phyloP scores from a whole-genome alignment of 78 protist species.

The Dictyostelium firmibasis region DNA sequence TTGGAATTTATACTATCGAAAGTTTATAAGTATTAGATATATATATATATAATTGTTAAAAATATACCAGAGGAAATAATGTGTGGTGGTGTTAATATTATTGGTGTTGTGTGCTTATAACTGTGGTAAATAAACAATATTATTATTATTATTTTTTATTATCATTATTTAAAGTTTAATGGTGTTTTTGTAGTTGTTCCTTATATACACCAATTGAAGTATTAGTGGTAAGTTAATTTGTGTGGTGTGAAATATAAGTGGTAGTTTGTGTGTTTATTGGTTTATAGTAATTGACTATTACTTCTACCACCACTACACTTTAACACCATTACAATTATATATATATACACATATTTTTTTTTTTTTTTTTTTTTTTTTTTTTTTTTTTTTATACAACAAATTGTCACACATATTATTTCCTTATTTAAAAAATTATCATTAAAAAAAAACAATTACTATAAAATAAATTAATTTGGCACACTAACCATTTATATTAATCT shows the following conservation, averaged over 20 bases:
- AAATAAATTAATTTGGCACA: not conserved
- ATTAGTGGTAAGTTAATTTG: not conserved
- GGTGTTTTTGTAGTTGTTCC: not conserved
- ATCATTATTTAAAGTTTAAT: not conserved
- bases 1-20: not conserved
- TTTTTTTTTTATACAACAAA: not conserved
- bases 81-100: not conserved
- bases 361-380: not conserved
- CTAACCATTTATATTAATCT: not conserved
- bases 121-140: not conserved
- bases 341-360: not conserved
- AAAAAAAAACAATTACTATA: not conserved
- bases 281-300: not conserved
- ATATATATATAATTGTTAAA: not conserved
- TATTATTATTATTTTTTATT: not conserved
- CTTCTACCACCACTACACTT: not conserved
- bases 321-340: not conserved
- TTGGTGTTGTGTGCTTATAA: not conserved
- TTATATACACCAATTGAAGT: not conserved
- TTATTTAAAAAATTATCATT: not conserved
- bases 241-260: not conserved
- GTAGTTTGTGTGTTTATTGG: not conserved
- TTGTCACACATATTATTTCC: not conserved
- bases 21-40: not conserved
- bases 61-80: not conserved